phyloP scores from a whole-genome alignment of 1,284 basidiomycete genomes.

The Sparassis latifolia region DNA sequence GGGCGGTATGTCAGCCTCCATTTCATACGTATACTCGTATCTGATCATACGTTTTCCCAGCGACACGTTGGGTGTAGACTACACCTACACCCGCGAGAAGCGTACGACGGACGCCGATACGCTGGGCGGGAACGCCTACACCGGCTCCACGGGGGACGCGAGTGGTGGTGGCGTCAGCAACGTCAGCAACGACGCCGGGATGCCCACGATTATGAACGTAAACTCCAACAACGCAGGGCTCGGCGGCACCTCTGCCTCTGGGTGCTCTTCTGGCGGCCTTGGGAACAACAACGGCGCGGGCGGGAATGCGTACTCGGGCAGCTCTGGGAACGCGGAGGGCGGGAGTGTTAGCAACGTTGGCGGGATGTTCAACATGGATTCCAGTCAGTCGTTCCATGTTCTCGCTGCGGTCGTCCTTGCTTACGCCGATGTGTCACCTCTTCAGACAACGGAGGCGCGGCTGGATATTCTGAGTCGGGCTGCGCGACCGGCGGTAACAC shows the following conservation, averaged over 20 bases:
- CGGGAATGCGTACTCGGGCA: slow-evolving; percentile 24
- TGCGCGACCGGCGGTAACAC: slow-evolving; percentile 19
- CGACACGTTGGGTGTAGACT: neutral
- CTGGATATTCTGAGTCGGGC: slow-evolving; percentile 21
- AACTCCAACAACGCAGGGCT: slow-evolving; percentile 27
- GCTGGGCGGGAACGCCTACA: slow-evolving; percentile 23
- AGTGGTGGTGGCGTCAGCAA: slow-evolving; percentile 21
- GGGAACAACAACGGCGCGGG: slow-evolving; percentile 19
- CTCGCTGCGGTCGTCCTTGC: neutral
- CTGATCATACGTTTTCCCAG: too few species aligned
- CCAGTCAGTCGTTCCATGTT: slow-evolving; percentile 17
- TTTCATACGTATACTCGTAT: too few species aligned
- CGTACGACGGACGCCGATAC: slow-evolving; percentile 21
- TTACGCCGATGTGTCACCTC: neutral
- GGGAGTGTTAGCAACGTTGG: slow-evolving; percentile 22
- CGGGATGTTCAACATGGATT: slow-evolving; percentile 25
- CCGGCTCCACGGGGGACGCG: slow-evolving; percentile 20
- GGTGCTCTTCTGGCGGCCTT: slow-evolving; percentile 22
- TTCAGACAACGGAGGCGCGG: slow-evolving; percentile 27
- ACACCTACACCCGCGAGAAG: slow-evolving; percentile 7
- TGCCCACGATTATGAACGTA: slow-evolving; percentile 25
- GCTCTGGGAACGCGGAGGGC: slow-evolving; percentile 21
- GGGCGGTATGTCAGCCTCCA: slow-evolving; percentile 1
- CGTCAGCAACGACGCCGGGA: slow-evolving; percentile 19
- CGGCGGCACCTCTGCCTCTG: slow-evolving; percentile 23